A percentile compares a stretch with the other conserved stretches of the same genome.
Conservation (phyloP, 75 land plant species). For the Cupressus sempervirens region DNA sequence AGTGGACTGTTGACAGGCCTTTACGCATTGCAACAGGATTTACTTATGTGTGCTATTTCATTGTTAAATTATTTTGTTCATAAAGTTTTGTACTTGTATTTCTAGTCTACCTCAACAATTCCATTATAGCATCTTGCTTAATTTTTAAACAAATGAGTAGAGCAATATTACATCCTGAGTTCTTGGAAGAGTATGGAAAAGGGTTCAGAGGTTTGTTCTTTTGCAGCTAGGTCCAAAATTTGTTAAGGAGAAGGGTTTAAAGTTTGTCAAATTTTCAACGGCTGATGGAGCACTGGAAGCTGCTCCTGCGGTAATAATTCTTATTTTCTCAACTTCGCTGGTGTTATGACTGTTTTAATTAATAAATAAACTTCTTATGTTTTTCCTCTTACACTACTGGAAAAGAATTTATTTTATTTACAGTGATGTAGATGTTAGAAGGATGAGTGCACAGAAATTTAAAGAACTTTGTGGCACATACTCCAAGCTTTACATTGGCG, state of each 20-base stretch:
- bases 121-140: neutral
- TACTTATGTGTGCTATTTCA: conserved; percentile 53
- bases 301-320: conserved; percentile 80
- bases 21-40: conserved; percentile 89
- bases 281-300: conserved; percentile 99
- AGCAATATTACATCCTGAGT: neutral
- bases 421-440: neutral
- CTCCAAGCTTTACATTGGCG: no score
- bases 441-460: no score
- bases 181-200: neutral
- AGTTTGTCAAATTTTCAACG: conserved; percentile 72
- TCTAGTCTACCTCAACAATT: neutral
- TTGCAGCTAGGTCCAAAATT: conserved; percentile 79
- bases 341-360: neutral
- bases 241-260: conserved; percentile 68
- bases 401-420: neutral
- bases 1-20: conserved; percentile 82
- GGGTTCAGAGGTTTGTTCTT: neutral
- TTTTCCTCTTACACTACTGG: neutral
- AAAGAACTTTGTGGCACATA: no score
- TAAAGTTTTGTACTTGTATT: neutral
- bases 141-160: neutral
- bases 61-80: neutral
- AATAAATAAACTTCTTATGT: neutral
- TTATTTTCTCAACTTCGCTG: neutral